phyloP scores from a whole-genome alignment of 2,329 filamentous ascomycete species.

The Esteya vermicola region DNA sequence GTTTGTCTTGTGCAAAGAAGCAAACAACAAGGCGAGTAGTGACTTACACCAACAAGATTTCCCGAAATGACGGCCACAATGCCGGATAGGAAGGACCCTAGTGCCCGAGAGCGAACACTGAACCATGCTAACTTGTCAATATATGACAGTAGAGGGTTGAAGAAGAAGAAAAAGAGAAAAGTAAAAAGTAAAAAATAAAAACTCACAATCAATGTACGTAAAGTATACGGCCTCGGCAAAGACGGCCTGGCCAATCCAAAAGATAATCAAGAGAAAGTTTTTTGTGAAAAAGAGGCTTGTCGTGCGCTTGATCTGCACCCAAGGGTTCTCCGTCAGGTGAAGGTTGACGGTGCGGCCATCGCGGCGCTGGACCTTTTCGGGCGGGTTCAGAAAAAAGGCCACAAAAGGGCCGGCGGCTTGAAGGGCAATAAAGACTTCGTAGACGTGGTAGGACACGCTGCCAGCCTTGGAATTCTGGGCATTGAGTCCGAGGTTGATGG shows the following conservation, averaged over 20 bases:
- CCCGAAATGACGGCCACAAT: constrained; percentile 51
- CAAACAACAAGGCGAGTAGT: too few species aligned
- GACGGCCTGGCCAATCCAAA: constrained; percentile 56
- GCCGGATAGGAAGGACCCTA: constrained; percentile 58
- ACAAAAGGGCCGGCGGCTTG: constrained; percentile 53
- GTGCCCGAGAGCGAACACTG: constrained; percentile 50
- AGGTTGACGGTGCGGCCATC: constrained; percentile 50
- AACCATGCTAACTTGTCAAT: constrained; percentile 40
- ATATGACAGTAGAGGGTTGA: background rate
- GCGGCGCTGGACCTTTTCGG: constrained; percentile 46
- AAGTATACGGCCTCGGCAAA: constrained; percentile 61
- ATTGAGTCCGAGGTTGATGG: constrained; percentile 57
- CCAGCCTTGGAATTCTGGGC: constrained; percentile 31
- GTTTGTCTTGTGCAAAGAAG: too few species aligned
- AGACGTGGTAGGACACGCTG: constrained; percentile 55
- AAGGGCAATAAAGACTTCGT: constrained; percentile 54
- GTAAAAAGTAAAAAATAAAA: background rate
- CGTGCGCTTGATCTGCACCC: constrained; percentile 45
- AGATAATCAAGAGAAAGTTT: constrained; percentile 48
- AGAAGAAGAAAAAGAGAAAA: background rate
- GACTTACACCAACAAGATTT: constrained; percentile 46
- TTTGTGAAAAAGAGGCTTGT: constrained; percentile 43
- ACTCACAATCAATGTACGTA: constrained; percentile 43
- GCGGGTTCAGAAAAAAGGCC: constrained; percentile 46
- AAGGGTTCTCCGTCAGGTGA: constrained; percentile 38